Base-by-base conservation (phyloP, 2,329 filamentous ascomycete species). In the Sphaerulina vaccinii region DNA sequence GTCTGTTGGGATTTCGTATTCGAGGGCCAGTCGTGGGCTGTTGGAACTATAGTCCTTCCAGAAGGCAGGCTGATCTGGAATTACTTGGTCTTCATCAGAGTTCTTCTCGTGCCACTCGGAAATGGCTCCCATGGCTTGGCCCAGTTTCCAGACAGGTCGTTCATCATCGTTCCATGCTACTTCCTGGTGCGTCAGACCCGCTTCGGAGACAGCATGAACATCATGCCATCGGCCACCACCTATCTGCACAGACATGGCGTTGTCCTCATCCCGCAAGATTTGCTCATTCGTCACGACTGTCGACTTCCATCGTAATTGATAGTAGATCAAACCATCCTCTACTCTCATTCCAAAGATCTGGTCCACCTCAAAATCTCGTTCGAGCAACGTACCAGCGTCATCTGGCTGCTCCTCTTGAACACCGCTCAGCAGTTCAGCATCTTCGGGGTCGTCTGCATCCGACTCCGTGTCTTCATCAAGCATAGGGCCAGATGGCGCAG, bases 281-380 rank as follows among this genome's bases (percentile, higher is more conserved):
- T 44, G 39, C 5, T 38, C 3, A 3, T 33, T 36, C 13, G 21
- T 2, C 0, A 51, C 33, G 3, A 8, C 15, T 3, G 19, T 29
- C 3, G 29, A 21, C 40, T 51, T 24, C 48, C 48, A 51, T 11
- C 16, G 19, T 19, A 51, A 18, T 5, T 15, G 8, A 16, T 51
- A 51, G 15, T 22, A 51, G 3, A 33, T 41, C 5, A 51, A 13
- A 2, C 27, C 33, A n/a, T 23, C 5, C 10, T 51, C 13, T 1
- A 44, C 37, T n/a, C 13, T 23, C 11, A 37, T 46, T 10, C 2
- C 41, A 2, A 51, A 13, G 13, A 51, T 18, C 1, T 10, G 18
- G 3, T 45, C 24, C 7, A 51, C 42, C 2, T 46, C 49, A 5
- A 51, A 51, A 9, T 51, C 49, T 2, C 16, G n/a, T 24, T 51